Percentiles rank a stretch among this genome's conserved stretches.
Conservation (phyloP, 2,329 filamentous ascomycete genomes). For the Apiospora arundinis region DNA sequence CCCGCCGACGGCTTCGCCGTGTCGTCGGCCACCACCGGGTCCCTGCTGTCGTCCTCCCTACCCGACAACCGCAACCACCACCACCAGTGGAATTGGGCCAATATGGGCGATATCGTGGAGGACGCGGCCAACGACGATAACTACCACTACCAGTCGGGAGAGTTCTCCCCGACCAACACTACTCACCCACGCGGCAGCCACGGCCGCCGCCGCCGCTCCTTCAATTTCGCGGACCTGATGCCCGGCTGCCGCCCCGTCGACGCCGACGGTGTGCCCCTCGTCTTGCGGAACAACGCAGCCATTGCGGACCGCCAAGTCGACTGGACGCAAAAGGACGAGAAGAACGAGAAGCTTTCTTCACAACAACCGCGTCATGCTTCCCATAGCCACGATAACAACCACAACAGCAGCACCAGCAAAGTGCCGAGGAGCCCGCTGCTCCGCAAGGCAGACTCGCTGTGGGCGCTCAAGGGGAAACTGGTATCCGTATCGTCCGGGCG, state of each 20-base stretch:
- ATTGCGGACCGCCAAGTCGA: conserved; percentile 45
- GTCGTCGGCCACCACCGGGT: conserved; percentile 42
- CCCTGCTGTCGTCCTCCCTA: conserved; percentile 38
- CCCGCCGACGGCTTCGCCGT: conserved; percentile 32
- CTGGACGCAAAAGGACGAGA: conserved; percentile 65
- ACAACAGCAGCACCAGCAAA: conserved; percentile 28
- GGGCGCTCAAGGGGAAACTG: conserved; percentile 53
- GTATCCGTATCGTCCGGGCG: conserved; percentile 25
- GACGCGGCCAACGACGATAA: neutral
- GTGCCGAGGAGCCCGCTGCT: conserved; percentile 38
- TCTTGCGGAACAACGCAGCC: neutral
- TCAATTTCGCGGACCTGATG: neutral
- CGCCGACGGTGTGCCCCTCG: neutral
- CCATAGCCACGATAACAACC: neutral
- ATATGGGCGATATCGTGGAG: conserved; percentile 11
- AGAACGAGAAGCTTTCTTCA: conserved; percentile 23
- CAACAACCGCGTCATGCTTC: neutral
- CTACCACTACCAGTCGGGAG: neutral
- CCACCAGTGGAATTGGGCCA: conserved; percentile 24
- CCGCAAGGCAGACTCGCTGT: conserved; percentile 55
- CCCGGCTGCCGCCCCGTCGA: neutral
- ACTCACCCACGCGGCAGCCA: too few relatives aligned
- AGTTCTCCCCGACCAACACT: neutral
- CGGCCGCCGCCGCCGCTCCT: neutral
- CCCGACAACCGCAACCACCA: neutral